Conservation (phyloP, 2,329 filamentous ascomycete genomes). For the Alternaria consortialis region DNA sequence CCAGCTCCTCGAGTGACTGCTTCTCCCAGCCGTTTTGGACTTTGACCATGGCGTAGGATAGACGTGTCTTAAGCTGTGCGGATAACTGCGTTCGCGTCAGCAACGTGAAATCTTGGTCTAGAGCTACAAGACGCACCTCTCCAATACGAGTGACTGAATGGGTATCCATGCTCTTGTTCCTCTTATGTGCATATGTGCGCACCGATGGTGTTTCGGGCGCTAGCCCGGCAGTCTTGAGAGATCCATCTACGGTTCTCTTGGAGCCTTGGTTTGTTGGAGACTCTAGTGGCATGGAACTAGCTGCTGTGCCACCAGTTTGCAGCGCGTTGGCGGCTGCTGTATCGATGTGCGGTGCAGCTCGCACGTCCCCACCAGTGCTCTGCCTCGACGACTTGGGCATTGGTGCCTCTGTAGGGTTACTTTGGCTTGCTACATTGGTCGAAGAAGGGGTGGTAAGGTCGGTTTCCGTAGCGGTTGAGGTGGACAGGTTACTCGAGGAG, state of each 20-base stretch:
- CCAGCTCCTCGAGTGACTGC: constrained; percentile 78
- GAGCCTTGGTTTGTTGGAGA: constrained; percentile 59
- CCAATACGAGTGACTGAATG: constrained; percentile 73
- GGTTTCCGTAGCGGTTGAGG: constrained; percentile 21
- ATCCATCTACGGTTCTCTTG: constrained; percentile 81
- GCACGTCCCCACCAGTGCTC: constrained; percentile 53
- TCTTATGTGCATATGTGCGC: constrained; percentile 64
- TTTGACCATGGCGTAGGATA: constrained; percentile 94
- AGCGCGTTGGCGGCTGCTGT: constrained; percentile 34
- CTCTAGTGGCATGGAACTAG: constrained; percentile 54
- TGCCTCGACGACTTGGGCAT: constrained; percentile 58
- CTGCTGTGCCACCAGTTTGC: constrained; percentile 44
- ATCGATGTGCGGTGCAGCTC: constrained; percentile 34
- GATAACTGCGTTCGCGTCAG: constrained; percentile 67
- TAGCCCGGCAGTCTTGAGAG: constrained; percentile 62
- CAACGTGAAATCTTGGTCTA: constrained; percentile 19
- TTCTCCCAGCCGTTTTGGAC: constrained; percentile 87
- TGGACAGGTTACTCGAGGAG: constrained; percentile 47
- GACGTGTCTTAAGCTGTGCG: constrained; percentile 79
- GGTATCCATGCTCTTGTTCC: constrained; percentile 75
- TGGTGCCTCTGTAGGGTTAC: constrained; percentile 51
- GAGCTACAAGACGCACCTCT: constrained; percentile 67
- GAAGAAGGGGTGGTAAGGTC: constrained; percentile 34
- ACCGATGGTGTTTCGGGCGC: constrained; percentile 20
- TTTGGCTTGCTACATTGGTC: constrained; percentile 48